Evolutionary conservation across 495 filamentous ascomycete species (phyloP).

Genomic region (Penicillium steckii): DNA sequence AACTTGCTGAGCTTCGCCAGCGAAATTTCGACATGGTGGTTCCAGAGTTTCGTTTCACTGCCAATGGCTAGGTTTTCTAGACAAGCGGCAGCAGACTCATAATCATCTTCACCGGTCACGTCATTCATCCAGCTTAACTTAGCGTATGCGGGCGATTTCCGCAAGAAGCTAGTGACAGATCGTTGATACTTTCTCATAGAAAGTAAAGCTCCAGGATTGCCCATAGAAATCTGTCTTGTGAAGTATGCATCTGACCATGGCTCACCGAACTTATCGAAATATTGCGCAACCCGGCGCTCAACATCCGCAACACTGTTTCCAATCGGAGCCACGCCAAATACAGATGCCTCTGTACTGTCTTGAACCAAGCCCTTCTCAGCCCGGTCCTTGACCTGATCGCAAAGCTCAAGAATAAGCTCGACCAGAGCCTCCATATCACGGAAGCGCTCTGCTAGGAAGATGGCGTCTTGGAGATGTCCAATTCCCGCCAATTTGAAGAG

Average conservation of each 20-base stretch:
- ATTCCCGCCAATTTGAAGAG: slow-evolving; percentile 66
- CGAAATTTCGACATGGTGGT: slow-evolving; percentile 86
- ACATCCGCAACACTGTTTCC: slow-evolving; percentile 31
- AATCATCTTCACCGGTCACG: slow-evolving; percentile 69
- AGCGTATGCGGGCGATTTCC: slow-evolving; percentile 62
- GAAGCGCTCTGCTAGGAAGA: slow-evolving; percentile 72
- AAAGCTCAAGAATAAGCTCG: slow-evolving; percentile 53
- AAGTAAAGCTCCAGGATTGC: slow-evolving; percentile 65
- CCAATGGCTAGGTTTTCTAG: slow-evolving; percentile 63
- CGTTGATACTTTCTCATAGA: slow-evolving; percentile 59
- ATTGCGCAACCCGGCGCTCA: slow-evolving; percentile 50
- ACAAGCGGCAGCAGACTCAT: slow-evolving; percentile 62
- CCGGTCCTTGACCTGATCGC: slow-evolving; percentile 35
- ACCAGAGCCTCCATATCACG: slow-evolving; percentile 68
- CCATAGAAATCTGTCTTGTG: slow-evolving; percentile 64
- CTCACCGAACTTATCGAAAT: slow-evolving; percentile 72
- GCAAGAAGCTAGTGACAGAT: slow-evolving; percentile 72
- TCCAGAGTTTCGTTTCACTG: slow-evolving; percentile 77
- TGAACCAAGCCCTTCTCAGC: neutral
- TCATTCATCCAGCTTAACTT: slow-evolving; percentile 96
- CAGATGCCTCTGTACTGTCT: neutral
- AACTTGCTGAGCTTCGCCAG: slow-evolving; percentile 78
- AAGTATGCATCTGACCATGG: slow-evolving; percentile 80
- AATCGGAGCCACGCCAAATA: slow-evolving; percentile 2
- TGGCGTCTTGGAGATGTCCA: slow-evolving; percentile 63